Base-by-base conservation (phyloP, 208 protist species). In the Leishmania mexicana region DNA sequence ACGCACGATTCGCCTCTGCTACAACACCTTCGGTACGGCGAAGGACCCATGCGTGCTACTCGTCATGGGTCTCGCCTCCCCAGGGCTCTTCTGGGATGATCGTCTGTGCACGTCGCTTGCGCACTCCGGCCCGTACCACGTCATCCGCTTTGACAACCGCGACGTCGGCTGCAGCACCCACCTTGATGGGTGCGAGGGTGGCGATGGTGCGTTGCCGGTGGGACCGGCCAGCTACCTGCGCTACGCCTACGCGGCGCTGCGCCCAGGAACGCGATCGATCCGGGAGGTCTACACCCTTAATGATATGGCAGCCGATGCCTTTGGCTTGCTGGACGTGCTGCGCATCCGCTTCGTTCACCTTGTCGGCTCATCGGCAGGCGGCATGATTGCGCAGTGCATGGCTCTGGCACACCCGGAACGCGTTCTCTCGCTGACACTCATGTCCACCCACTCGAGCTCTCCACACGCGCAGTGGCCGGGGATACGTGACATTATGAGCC, bases 111-210 rank as follows among this genome's bases (percentile, higher is more conserved):
- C 75, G 2, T n/a, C 81, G 21, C 80, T 92, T 1, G 71, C 89
- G 42, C 82, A 62, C 0, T 74, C 81, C 21, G 85, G 85, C 0
- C 85, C 86, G 21, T 94, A 87, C 80, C 82, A 82, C 54, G 92
- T 95, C 24, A 86, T 97, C 24, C 94, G 94, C 49, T 95, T 90
- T 67, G 94, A 97, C 85, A 93, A 95, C 81, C 84, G 94, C 35
- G 92, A 95, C 78, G 83, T 92, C 10, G 94, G 94, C 47, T 88
- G 87, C 71, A 93, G 87, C 89, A 95, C 94, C n/a, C 88, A 95
- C 85, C 64, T 93, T n/a, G 85, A 91, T 60, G 53, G 73, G 35
- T 31, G 38, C 28, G 45, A 78, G 49, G 7, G 28, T 35, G 40
- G 42, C 51, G 67, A n/a, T 7, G 83, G 21, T 4, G 78, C 57